Evolutionary conservation across 139 green algal species (phyloP), one percentile per base, ranked within the genome.

Genomic region (Chlorella ohadii): DNA sequence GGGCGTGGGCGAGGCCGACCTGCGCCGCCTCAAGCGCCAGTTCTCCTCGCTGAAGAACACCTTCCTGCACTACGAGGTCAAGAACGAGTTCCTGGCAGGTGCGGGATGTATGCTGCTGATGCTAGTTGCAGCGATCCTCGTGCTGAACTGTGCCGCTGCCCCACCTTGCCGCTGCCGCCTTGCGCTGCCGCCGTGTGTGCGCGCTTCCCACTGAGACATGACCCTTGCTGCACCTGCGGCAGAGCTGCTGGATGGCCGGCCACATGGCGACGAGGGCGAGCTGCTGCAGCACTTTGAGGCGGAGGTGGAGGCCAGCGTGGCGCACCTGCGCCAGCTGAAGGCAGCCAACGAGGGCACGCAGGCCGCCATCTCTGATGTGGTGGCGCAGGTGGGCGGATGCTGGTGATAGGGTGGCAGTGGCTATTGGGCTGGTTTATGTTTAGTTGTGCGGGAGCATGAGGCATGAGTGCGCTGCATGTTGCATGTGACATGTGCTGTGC

Each of bases 21-120:
- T 93, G 64, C 71, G 88, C 20, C 78, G 89, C 13, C 41, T 93
- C 36, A 84, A 85, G 47, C 86, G 88, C 47, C 87, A 91, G 73
- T 93, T 92, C 75, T 79, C 78, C 76, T 87, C 66, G 39, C 79
- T 93, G 16, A 93, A 93, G 39, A 93, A 91, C 77, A 93, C 89
- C 0, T 92, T 92, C 74, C 74, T 88, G 27, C 85, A 91, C 56
- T 93, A 88, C 28, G 87, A 91, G 41, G 82, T 91, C n/a, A 93
- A 91, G 77, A 84, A 93, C 68, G 66, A 83, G 67, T 93, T 93
- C 79, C 86, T 93, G 38, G 64, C 72, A 66, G 71, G 81, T 73
- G 68, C 68, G 27, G 17, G 17, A 36, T n/a, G n/a, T 56, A 15
- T 33, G 15, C 7, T 57, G 34, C 36, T n/a, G n/a, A n/a, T n/a